These are phyloP conservation scores for Phoma sp. DNA, from an alignment of 2,329 filamentous ascomycete species.

Conservation along the genomic window DNA sequence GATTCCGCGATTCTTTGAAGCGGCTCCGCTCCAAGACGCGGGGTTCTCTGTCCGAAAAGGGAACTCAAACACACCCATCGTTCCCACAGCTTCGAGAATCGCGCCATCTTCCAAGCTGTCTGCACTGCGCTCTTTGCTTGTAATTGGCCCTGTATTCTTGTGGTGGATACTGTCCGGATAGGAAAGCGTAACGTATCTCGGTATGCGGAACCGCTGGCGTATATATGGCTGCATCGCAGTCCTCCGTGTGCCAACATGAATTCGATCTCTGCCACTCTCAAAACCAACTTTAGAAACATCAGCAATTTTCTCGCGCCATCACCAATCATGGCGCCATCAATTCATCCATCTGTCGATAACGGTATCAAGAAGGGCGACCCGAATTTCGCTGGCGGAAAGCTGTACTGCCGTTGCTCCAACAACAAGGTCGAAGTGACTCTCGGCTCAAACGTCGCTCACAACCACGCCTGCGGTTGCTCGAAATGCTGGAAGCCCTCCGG, in stretches of 20 bases:
- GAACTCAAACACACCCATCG: conserved; percentile 8
- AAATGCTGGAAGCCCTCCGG: conserved; percentile 74
- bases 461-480: conserved; percentile 74
- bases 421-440: conserved; percentile 66
- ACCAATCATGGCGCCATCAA: conserved; percentile 46
- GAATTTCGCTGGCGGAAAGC: conserved; percentile 65
- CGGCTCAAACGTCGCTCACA: conserved; percentile 66
- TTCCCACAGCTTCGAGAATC: conserved; percentile 1
- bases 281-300: conserved; percentile 17
- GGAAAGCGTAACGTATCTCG: conserved; percentile 6
- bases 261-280: not conserved
- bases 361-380: conserved; percentile 63
- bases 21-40: conserved; percentile 13
- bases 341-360: conserved; percentile 69
- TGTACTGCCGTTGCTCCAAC: conserved; percentile 65
- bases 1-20: conserved; percentile 7
- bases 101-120: conserved; percentile 6
- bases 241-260: not conserved
- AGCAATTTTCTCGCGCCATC: not conserved
- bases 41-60: conserved; percentile 16
- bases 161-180: conserved; percentile 5
- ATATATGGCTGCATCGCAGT: conserved; percentile 10
- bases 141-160: not conserved
- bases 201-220: conserved; percentile 20
- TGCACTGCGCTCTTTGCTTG: not conserved